Evolutionary conservation across 495 filamentous ascomycete species (phyloP).

Genomic region (Clohesyomyces aquaticus): DNA sequence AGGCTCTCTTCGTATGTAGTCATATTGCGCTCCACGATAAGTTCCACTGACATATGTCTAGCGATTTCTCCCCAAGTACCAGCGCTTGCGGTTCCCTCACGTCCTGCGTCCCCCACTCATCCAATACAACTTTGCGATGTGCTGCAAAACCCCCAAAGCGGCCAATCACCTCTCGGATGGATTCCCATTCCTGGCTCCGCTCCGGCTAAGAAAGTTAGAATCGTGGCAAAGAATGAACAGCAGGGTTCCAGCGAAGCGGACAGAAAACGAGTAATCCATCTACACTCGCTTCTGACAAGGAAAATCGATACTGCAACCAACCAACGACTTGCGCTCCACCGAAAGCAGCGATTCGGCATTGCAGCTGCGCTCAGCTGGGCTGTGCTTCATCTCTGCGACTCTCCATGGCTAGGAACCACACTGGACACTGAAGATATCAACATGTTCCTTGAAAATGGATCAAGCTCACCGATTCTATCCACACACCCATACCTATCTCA

Average conservation of each 20-base stretch:
- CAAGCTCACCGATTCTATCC: not conserved
- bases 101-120: not conserved
- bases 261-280: not conserved
- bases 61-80: not conserved
- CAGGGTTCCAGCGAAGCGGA: not conserved
- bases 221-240: not conserved
- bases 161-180: not conserved
- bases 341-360: slow-evolving; percentile 24
- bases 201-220: not conserved
- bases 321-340: not conserved
- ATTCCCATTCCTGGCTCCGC: slow-evolving; percentile 2
- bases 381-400: slow-evolving; percentile 22
- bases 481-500: slow-evolving; percentile 17
- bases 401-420: slow-evolving; percentile 10
- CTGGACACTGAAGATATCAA: slow-evolving; percentile 13
- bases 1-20: too few species aligned
- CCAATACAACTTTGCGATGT: not conserved
- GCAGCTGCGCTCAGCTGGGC: slow-evolving; percentile 22
- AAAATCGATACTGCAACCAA: not conserved
- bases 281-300: slow-evolving; percentile 2
- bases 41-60: too few species aligned
- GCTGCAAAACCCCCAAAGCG: not conserved
- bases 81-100: not conserved
- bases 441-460: slow-evolving; percentile 8
- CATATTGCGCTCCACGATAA: not conserved